Percentiles rank a stretch among this genome's conserved stretches.
Evolutionary conservation across 1,284 basidiomycete species (phyloP).

Genomic region (Ustilago bromivora): DNA sequence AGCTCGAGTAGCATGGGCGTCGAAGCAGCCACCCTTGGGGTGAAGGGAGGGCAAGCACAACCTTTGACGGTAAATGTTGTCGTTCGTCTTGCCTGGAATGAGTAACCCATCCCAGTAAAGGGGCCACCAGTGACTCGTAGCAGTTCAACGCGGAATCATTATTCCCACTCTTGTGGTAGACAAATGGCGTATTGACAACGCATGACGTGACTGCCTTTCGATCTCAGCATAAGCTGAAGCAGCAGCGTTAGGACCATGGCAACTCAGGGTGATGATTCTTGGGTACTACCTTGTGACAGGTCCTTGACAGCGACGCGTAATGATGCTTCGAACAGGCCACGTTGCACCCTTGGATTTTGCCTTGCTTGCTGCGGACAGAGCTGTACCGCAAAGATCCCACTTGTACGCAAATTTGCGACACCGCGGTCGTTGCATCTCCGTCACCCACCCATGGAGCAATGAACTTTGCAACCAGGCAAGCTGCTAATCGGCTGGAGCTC

Average conservation of each 20-base stretch:
- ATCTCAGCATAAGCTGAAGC: not conserved
- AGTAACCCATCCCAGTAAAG: conserved; percentile 3
- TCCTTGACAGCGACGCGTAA: conserved; percentile 13
- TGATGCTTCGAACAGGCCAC: not conserved
- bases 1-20: not conserved
- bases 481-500: not conserved
- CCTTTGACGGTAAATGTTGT: not conserved
- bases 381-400: not conserved
- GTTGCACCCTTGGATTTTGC: not conserved
- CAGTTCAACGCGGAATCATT: not conserved
- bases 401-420: not conserved
- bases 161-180: not conserved
- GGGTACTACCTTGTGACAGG: not conserved
- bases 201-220: not conserved
- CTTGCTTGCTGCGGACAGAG: not conserved
- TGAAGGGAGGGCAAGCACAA: not conserved
- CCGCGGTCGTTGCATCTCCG: conserved; percentile 13
- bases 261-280: not conserved
- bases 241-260: not conserved
- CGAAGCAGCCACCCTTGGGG: not conserved
- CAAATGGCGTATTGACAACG: not conserved
- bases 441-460: not conserved
- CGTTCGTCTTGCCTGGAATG: not conserved
- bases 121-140: not conserved
- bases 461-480: not conserved